Percentiles rank a stretch among this genome's conserved stretches.
Conservation (phyloP, 805 yeast species). For the Spathaspora boniae region DNA sequence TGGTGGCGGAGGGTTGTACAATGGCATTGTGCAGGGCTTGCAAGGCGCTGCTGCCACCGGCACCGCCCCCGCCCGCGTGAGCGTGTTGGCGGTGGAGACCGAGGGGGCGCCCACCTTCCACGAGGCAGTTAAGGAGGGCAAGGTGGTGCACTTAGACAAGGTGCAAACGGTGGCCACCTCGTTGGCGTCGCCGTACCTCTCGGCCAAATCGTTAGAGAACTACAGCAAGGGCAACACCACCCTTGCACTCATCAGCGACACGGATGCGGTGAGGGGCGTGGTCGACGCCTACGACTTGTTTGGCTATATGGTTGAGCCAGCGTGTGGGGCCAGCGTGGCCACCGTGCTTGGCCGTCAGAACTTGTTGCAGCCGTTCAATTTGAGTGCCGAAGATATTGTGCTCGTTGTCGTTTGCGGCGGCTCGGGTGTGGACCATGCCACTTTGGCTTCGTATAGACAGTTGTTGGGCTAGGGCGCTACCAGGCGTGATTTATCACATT, state of each 20-base stretch:
- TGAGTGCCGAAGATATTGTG: conserved; percentile 23
- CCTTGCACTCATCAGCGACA: conserved; percentile 20
- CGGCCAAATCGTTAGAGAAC: conserved; percentile 16
- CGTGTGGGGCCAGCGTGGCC: conserved; percentile 30
- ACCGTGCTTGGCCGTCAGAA: conserved; percentile 13
- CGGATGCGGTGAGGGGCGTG: conserved; percentile 21
- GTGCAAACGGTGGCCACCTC: conserved; percentile 25
- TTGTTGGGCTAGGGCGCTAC: conserved; percentile 9
- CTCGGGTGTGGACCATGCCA: conserved; percentile 10
- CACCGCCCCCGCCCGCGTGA: conserved; percentile 8
- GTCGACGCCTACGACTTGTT: conserved; percentile 21
- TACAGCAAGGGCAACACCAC: conserved; percentile 16
- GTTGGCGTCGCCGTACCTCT: conserved; percentile 27
- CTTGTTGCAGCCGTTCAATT: conserved; percentile 10
- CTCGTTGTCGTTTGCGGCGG: conserved; percentile 32
- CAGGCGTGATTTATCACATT: conserved; percentile 3
- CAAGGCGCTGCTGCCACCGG: conserved; percentile 4
- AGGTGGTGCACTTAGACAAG: conserved; percentile 15
- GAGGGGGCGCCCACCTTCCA: conserved; percentile 21
- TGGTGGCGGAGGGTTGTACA: conserved; percentile 35
- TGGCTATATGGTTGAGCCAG: conserved; percentile 26
- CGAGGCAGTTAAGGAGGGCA: conserved; percentile 18
- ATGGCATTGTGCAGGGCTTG: conserved; percentile 26
- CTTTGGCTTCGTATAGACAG: conserved; percentile 8
- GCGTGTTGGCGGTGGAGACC: conserved; percentile 28